A percentile compares a stretch with the other conserved stretches of the same genome.
phyloP scores from a whole-genome alignment of 2,329 filamentous ascomycete species.

The Pseudopithomyces chartarum region DNA sequence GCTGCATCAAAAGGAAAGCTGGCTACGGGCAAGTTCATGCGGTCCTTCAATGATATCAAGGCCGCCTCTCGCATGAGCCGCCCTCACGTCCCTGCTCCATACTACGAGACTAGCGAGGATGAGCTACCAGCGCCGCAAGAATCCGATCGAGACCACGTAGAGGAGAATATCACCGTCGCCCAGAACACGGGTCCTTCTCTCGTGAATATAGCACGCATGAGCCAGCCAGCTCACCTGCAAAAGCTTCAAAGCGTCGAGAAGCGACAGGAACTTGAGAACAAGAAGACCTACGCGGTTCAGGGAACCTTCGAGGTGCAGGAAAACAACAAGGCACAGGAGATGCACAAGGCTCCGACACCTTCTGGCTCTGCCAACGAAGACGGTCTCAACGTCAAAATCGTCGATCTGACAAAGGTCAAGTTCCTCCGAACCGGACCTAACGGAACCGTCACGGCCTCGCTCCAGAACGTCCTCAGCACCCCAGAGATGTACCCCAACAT shows the following conservation, averaged over 20 bases:
- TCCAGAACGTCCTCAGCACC: background rate
- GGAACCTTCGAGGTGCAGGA: background rate
- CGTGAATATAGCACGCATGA: too few species aligned
- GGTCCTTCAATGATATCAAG: background rate
- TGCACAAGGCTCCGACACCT: too few species aligned
- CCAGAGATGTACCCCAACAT: background rate
- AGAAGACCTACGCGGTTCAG: too few species aligned
- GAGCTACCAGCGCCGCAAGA: too few species aligned
- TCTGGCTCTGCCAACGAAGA: background rate
- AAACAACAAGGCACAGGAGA: too few species aligned
- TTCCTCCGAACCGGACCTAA: background rate
- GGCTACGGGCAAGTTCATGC: background rate
- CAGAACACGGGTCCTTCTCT: too few species aligned
- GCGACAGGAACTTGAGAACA: background rate
- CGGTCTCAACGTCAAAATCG: background rate
- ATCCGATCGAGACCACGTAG: too few species aligned
- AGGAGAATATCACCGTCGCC: too few species aligned
- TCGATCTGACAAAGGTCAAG: background rate
- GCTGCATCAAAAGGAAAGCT: background rate
- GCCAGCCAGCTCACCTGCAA: background rate
- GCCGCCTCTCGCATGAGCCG: background rate
- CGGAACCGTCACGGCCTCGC: background rate
- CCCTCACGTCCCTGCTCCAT: too few species aligned
- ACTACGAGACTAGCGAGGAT: too few species aligned
- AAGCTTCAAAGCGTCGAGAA: background rate